A percentile compares a stretch with the other conserved stretches of the same genome.
Conservation (phyloP, 2,329 filamentous ascomycete species). For the Raffaelea albimanens region DNA sequence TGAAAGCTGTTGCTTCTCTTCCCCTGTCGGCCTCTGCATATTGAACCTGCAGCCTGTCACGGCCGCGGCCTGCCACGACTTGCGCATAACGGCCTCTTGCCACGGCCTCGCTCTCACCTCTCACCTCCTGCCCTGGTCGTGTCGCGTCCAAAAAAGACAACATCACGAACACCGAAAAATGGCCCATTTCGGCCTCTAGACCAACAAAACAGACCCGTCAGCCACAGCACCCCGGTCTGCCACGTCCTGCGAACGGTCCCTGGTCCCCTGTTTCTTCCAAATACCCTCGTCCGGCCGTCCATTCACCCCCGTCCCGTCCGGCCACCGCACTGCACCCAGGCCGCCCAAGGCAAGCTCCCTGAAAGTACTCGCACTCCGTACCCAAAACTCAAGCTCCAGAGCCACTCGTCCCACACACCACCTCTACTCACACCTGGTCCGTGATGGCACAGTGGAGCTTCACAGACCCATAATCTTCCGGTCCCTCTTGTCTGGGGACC, state of each 20-base stretch:
- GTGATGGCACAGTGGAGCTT: conserved; percentile 9
- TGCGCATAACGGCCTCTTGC: not conserved
- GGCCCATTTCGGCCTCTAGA: not conserved
- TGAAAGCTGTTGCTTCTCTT: too few relatives aligned
- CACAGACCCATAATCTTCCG: not conserved
- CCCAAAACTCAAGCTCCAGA: not conserved
- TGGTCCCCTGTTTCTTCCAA: not conserved
- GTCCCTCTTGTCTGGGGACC: not conserved
- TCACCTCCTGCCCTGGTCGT: not conserved
- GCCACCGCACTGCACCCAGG: too few relatives aligned
- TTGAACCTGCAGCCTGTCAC: too few relatives aligned
- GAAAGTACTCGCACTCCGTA: not conserved
- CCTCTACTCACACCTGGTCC: conserved; percentile 4
- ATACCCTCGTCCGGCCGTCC: not conserved
- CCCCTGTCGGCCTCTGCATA: too few relatives aligned
- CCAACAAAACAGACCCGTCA: not conserved
- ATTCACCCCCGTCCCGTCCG: too few relatives aligned
- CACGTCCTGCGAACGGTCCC: not conserved
- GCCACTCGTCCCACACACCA: not conserved
- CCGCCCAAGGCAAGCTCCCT: not conserved
- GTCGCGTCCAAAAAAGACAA: not conserved
- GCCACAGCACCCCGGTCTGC: not conserved
- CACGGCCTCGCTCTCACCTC: not conserved
- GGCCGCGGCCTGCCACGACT: too few relatives aligned
- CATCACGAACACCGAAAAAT: not conserved